phyloP scores from a whole-genome alignment of 2,329 filamentous ascomycete genomes.

The Didymella glomerata region DNA sequence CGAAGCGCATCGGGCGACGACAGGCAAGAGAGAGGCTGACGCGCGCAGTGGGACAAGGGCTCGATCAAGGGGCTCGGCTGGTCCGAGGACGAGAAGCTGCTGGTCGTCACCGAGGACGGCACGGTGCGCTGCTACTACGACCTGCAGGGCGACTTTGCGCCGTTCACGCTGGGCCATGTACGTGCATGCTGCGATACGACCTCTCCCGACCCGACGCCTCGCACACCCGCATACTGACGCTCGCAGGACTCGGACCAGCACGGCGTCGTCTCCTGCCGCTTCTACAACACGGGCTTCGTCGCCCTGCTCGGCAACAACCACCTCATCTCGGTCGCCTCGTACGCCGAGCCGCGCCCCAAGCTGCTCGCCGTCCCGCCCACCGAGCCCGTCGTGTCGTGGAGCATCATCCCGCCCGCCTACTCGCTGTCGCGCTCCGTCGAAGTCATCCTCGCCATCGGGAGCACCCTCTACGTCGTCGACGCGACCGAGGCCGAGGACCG shows the following conservation, averaged over 20 bases:
- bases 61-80: conserved; percentile 88
- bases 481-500: conserved; percentile 90
- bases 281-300: conserved; percentile 92
- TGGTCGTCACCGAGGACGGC: conserved; percentile 89
- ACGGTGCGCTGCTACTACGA: conserved; percentile 90
- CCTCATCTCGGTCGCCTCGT: conserved; percentile 85
- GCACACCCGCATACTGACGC: background rate
- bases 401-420: conserved; percentile 84
- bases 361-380: conserved; percentile 78
- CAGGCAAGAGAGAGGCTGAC: conserved; percentile 10
- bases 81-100: conserved; percentile 92
- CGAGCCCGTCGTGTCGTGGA: conserved; percentile 86
- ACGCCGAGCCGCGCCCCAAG: conserved; percentile 88
- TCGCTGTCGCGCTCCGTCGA: conserved; percentile 94
- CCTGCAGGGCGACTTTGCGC: conserved; percentile 92
- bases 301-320: conserved; percentile 89
- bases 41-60: conserved; percentile 81
- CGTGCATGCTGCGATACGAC: background rate
- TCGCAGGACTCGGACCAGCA: conserved; percentile 75
- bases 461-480: conserved; percentile 87
- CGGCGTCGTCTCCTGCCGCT: conserved; percentile 87
- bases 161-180: conserved; percentile 86
- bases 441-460: conserved; percentile 82
- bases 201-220: too few species aligned
- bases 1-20: conserved; percentile 52